Percentiles rank a stretch among this genome's conserved stretches.
phyloP scores from a whole-genome alignment of 2,329 filamentous ascomycete species.

The Ceratocystis diversiconidia region DNA sequence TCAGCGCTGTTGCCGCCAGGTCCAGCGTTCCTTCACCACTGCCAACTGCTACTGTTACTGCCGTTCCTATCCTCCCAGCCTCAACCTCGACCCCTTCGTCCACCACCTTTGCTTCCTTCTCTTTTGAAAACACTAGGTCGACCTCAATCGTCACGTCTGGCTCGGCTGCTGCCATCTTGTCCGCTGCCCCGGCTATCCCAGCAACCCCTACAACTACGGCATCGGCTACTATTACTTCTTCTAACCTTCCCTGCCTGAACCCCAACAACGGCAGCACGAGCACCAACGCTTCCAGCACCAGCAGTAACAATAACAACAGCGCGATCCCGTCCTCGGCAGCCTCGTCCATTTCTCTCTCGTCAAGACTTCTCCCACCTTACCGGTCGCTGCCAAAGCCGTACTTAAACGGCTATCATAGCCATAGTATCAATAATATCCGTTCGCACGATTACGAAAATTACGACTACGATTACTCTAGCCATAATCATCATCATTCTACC shows the following conservation, averaged over 20 bases:
- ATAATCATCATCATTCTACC: slow-evolving; percentile 6
- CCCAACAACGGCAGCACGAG: slow-evolving; percentile 8
- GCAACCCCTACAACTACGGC: background rate
- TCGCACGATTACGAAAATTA: slow-evolving; percentile 15
- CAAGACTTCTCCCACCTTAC: slow-evolving; percentile 13
- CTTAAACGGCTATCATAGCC: slow-evolving; percentile 4
- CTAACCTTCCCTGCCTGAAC: slow-evolving; percentile 15
- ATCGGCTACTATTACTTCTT: background rate
- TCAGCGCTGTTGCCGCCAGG: background rate
- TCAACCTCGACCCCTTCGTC: slow-evolving; percentile 9
- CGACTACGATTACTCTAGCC: slow-evolving; percentile 15
- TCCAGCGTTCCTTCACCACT: slow-evolving; percentile 34
- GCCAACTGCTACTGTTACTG: slow-evolving; percentile 44
- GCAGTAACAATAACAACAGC: slow-evolving; percentile 11
- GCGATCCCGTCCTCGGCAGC: slow-evolving; percentile 15
- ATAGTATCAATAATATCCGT: slow-evolving; percentile 10
- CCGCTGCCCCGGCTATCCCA: slow-evolving; percentile 6
- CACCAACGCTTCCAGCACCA: slow-evolving; percentile 9
- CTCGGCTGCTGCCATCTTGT: slow-evolving; percentile 10
- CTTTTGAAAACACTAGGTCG: slow-evolving; percentile 10
- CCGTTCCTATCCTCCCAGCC: slow-evolving; percentile 25
- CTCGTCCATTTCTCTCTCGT: slow-evolving; percentile 13
- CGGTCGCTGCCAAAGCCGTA: slow-evolving; percentile 7
- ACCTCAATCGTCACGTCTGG: slow-evolving; percentile 8
- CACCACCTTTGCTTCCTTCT: slow-evolving; percentile 6